A percentile compares a stretch with the other conserved stretches of the same genome.
Evolutionary conservation across 2,329 filamentous ascomycete genomes (phyloP).

Genomic region (Calonectria pseudoturangicola): DNA sequence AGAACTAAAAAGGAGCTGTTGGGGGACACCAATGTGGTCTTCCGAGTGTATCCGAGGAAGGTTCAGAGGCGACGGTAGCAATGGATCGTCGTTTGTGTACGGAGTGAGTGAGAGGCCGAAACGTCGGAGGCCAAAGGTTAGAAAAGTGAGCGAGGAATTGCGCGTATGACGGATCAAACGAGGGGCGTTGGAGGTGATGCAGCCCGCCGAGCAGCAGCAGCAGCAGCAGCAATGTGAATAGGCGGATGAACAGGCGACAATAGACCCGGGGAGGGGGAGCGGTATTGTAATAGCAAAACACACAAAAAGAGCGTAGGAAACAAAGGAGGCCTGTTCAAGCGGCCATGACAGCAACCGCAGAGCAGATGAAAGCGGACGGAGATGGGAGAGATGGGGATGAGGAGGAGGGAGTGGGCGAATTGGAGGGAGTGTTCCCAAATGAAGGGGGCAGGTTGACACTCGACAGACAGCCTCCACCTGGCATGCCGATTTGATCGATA

Average conservation of each 20-base stretch:
- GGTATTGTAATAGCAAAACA: slow-evolving; percentile 44
- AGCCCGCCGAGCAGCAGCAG: slow-evolving; percentile 5
- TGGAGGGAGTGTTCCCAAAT: slow-evolving; percentile 38
- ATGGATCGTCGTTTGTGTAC: slow-evolving; percentile 6
- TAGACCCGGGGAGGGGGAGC: slow-evolving; percentile 20
- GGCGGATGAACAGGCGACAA: slow-evolving; percentile 12
- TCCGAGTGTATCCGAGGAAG: background rate
- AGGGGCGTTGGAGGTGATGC: slow-evolving; percentile 16
- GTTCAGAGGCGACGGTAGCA: slow-evolving; percentile 1
- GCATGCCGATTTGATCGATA: slow-evolving; percentile 1
- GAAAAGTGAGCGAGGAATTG: background rate
- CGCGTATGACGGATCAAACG: slow-evolving; percentile 16
- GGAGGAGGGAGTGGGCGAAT: slow-evolving; percentile 18
- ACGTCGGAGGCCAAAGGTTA: slow-evolving; percentile 2
- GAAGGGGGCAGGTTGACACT: slow-evolving; percentile 30
- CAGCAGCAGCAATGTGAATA: background rate
- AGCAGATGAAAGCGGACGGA: slow-evolving; percentile 45
- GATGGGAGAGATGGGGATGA: slow-evolving; percentile 35
- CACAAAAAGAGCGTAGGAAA: slow-evolving; percentile 47
- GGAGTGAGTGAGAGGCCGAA: slow-evolving; percentile 17
- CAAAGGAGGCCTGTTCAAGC: slow-evolving; percentile 32
- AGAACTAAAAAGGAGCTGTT: slow-evolving; percentile 24
- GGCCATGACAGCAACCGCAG: slow-evolving; percentile 46
- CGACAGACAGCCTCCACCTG: slow-evolving; percentile 20
- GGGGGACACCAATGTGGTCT: background rate